Percentiles rank a stretch among this genome's conserved stretches.
These are phyloP conservation scores for Diaporthe ampelina DNA, from an alignment of 2,329 filamentous ascomycete species.

Conservation along the genomic window DNA sequence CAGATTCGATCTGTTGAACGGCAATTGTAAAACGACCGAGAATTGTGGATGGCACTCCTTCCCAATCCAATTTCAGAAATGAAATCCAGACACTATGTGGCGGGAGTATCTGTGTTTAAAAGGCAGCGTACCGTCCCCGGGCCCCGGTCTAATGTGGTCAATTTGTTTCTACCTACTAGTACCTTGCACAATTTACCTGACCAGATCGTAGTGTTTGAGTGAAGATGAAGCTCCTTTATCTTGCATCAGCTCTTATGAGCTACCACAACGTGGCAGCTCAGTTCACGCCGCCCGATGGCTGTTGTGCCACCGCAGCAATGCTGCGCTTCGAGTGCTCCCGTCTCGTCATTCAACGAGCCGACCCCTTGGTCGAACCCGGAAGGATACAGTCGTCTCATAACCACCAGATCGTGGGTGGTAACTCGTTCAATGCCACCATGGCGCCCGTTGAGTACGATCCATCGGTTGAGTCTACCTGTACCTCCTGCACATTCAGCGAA, in stretches of 20 bases:
- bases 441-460: constrained; percentile 41
- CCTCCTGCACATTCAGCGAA: constrained; percentile 48
- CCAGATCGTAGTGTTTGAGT: no score
- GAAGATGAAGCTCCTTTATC: neutral
- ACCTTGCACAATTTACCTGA: neutral
- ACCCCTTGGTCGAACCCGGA: constrained; percentile 54
- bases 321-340: constrained; percentile 47
- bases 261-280: neutral
- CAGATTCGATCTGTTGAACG: constrained; percentile 10
- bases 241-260: neutral
- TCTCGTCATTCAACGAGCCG: constrained; percentile 46
- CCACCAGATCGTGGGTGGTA: constrained; percentile 56
- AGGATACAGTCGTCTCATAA: constrained; percentile 52
- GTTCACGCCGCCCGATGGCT: constrained; percentile 14
- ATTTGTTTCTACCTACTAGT: neutral
- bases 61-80: neutral
- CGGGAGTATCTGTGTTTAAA: neutral
- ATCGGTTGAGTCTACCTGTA: constrained; percentile 39
- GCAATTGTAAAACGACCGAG: constrained; percentile 1
- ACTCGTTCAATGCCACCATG: constrained; percentile 57
- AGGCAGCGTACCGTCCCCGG: no score
- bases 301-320: constrained; percentile 36
- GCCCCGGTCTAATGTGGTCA: no score
- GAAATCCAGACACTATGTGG: neutral
- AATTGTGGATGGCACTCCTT: neutral